A percentile compares a stretch with the other conserved stretches of the same genome.
These are phyloP conservation scores for Parietichytrium sp. DNA, from an alignment of 108 stramenopile genomes.

Conservation along the genomic window DNA sequence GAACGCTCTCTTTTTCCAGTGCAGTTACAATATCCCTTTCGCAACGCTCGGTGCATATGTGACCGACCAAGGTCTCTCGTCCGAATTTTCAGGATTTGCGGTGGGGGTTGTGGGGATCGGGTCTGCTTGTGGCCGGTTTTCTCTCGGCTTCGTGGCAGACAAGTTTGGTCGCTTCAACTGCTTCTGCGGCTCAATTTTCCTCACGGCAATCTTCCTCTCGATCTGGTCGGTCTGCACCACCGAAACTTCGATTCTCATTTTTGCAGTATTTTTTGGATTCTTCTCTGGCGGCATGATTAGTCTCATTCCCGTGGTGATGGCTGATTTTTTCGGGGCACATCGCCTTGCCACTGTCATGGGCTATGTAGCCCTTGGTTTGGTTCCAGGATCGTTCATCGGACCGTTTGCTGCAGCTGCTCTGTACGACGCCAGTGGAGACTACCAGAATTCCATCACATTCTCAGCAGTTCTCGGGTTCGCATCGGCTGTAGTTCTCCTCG, in stretches of 20 bases:
- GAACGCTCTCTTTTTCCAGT: conserved; percentile 26
- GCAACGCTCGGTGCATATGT: not conserved
- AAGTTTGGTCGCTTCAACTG: not conserved
- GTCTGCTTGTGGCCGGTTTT: conserved; percentile 3
- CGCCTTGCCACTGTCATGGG: conserved; percentile 21
- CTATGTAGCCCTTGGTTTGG: not conserved
- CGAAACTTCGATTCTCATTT: not conserved
- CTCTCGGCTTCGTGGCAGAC: conserved; percentile 21
- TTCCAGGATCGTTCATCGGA: conserved; percentile 32
- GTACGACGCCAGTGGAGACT: not conserved
- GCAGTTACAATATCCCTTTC: not conserved
- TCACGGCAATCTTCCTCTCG: not conserved
- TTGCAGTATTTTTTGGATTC: conserved; percentile 23
- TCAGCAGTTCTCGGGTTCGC: no score
- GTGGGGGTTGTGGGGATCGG: conserved; percentile 30
- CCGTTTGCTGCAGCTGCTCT: not conserved
- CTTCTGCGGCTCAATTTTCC: not conserved
- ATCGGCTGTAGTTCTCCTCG: no score
- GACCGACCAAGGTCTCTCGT: not conserved
- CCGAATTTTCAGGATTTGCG: not conserved
- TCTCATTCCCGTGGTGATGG: conserved; percentile 11
- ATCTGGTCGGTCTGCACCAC: conserved; percentile 8
- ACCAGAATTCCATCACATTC: not conserved
- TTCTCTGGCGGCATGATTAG: not conserved
- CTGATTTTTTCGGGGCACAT: conserved; percentile 1